Conservation (phyloP, 116 monocot genomes). For the Dioscorea cayenensis region DNA sequence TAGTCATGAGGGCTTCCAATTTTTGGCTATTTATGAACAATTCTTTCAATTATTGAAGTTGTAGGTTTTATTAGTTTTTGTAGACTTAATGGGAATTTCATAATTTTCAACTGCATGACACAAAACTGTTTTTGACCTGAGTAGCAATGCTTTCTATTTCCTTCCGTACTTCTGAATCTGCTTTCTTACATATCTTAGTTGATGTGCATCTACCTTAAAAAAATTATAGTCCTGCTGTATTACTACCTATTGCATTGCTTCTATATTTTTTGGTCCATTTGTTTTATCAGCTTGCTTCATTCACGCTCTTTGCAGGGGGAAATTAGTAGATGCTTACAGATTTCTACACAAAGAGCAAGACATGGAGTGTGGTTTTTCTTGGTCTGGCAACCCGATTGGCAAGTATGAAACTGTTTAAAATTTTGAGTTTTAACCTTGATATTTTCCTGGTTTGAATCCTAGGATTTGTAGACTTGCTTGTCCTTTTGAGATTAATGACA, state of each 20-base stretch:
- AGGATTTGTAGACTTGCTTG: not conserved
- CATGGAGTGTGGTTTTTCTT: conserved; percentile 85
- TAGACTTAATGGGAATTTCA: too few relatives aligned
- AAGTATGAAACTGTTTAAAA: conserved; percentile 51
- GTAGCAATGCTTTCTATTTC: too few relatives aligned
- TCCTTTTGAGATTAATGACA: not conserved
- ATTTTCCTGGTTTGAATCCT: not conserved
- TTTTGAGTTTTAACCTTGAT: not conserved
- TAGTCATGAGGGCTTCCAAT: too few relatives aligned
- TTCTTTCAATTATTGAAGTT: too few relatives aligned
- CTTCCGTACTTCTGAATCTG: too few relatives aligned
- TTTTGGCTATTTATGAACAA: too few relatives aligned
- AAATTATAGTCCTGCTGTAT: not conserved
- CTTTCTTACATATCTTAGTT: too few relatives aligned
- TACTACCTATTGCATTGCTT: not conserved
- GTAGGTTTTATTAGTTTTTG: too few relatives aligned
- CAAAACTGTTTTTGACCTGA: too few relatives aligned
- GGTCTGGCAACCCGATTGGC: conserved; percentile 96
- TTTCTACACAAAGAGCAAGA: conserved; percentile 83
- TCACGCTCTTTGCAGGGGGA: conserved; percentile 47
- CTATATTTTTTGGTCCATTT: not conserved
- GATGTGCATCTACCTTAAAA: not conserved
- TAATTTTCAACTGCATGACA: too few relatives aligned
- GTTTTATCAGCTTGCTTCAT: conserved; percentile 9
- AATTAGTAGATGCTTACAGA: conserved; percentile 91